phyloP scores from a whole-genome alignment of 1,284 basidiomycete species.

The Pisolithus thermaeus region DNA sequence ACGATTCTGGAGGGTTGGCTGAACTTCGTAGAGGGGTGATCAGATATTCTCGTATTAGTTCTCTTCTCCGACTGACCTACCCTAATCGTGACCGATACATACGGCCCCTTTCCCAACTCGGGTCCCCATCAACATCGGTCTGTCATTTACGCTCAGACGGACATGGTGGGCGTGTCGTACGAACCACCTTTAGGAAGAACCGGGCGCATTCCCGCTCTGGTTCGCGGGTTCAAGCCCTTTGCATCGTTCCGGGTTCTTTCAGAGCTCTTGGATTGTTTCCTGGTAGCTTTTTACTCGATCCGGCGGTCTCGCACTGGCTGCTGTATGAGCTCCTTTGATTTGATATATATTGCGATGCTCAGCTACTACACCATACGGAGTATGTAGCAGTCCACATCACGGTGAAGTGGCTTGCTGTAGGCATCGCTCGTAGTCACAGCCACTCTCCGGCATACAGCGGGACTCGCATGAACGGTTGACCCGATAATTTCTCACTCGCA shows the following conservation, averaged over 20 bases:
- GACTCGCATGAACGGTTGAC: no score
- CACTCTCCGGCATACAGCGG: neutral
- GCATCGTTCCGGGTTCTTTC: no score
- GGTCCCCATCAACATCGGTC: no score
- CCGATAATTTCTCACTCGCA: no score
- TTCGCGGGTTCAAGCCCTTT: no score
- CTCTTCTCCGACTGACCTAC: constrained; percentile 5
- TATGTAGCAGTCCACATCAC: neutral
- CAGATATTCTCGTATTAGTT: neutral
- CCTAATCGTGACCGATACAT: no score
- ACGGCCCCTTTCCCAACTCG: constrained; percentile 40
- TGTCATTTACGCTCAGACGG: constrained; percentile 13
- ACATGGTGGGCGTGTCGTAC: no score
- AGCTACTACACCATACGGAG: constrained; percentile 4
- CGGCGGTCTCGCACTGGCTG: neutral
- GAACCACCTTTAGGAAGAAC: no score
- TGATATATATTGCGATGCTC: no score
- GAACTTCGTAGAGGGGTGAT: neutral
- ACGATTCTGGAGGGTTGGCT: neutral
- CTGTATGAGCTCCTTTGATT: constrained; percentile 8
- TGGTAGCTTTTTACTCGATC: neutral
- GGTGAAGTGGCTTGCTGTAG: constrained; percentile 11
- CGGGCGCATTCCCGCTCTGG: no score
- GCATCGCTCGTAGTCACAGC: neutral
- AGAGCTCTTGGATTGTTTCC: neutral